phyloP scores from a whole-genome alignment of 768 basidiomycete genomes.

The Podaxis sp. region DNA sequence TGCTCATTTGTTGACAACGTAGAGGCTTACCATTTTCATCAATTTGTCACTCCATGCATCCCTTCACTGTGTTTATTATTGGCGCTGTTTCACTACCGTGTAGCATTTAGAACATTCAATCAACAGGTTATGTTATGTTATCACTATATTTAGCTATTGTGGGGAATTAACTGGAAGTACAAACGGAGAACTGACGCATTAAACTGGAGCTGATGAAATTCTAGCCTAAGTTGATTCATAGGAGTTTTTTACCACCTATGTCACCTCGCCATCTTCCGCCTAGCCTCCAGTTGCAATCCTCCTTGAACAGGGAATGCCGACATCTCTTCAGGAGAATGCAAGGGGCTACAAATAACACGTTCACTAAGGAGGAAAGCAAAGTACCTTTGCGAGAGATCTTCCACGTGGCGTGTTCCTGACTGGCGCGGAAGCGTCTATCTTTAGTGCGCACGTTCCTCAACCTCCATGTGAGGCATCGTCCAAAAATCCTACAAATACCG shows the following conservation, averaged over 20 bases:
- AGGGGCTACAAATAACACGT: background rate
- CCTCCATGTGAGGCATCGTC: background rate
- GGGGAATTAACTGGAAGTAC: background rate
- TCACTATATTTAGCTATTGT: background rate
- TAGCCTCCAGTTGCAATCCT: too few relatives aligned
- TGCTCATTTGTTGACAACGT: background rate
- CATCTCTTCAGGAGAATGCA: background rate
- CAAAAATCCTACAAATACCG: background rate
- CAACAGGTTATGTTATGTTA: background rate
- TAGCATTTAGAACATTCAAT: background rate
- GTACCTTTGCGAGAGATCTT: background rate
- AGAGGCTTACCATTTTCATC: background rate
- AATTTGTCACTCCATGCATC: background rate
- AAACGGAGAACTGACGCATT: background rate
- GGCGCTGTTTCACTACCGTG: background rate
- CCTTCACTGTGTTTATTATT: background rate
- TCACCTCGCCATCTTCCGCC: too few relatives aligned
- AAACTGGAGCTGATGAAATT: background rate
- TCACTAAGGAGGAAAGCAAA: background rate
- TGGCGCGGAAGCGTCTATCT: background rate
- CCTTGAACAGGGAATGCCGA: too few relatives aligned
- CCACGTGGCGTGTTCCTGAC: background rate
- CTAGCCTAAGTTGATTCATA: too few relatives aligned
- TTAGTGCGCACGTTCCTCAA: background rate
- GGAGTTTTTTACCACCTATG: too few relatives aligned